Conservation (phyloP, 2,329 filamentous ascomycete genomes). For the Dendryphion nanum region DNA sequence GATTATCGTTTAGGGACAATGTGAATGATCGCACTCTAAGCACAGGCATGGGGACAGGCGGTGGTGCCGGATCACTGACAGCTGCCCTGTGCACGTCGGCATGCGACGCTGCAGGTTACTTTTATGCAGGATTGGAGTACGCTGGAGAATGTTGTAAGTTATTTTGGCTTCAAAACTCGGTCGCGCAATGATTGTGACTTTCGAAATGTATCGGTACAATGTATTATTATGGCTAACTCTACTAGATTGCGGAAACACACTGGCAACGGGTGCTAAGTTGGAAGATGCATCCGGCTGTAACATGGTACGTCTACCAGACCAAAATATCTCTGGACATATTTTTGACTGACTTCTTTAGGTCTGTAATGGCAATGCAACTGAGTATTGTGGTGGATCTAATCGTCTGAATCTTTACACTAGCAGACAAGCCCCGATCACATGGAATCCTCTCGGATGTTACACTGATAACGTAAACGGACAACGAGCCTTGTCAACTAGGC, state of each 20-base stretch:
- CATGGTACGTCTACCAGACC: conserved; percentile 32
- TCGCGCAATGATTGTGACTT: not conserved
- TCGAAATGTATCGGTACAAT: not conserved
- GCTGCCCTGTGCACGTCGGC: conserved; percentile 17
- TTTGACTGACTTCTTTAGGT: conserved; percentile 4
- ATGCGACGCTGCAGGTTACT: conserved; percentile 11
- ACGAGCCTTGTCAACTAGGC: conserved; percentile 7
- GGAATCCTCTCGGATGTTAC: conserved; percentile 10
- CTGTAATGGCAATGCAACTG: conserved; percentile 24
- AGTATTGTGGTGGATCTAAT: conserved; percentile 5
- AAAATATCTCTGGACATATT: not conserved
- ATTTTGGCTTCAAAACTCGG: not conserved
- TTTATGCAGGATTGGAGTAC: conserved; percentile 20
- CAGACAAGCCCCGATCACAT: conserved; percentile 3
- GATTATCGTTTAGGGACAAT: conserved; percentile 12
- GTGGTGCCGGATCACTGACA: conserved; percentile 11
- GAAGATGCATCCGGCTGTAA: conserved; percentile 29
- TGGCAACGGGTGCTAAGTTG: conserved; percentile 13
- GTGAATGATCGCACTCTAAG: conserved; percentile 7
- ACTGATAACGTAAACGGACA: conserved; percentile 5
- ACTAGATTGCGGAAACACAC: conserved; percentile 16
- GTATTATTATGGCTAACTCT: conserved; percentile 8
- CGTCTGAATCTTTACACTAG: conserved; percentile 5
- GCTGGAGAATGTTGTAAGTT: conserved; percentile 17
- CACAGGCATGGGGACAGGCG: conserved; percentile 6